phyloP scores from a whole-genome alignment of 139 green algal genomes.

The Coccomyxa sp. region DNA sequence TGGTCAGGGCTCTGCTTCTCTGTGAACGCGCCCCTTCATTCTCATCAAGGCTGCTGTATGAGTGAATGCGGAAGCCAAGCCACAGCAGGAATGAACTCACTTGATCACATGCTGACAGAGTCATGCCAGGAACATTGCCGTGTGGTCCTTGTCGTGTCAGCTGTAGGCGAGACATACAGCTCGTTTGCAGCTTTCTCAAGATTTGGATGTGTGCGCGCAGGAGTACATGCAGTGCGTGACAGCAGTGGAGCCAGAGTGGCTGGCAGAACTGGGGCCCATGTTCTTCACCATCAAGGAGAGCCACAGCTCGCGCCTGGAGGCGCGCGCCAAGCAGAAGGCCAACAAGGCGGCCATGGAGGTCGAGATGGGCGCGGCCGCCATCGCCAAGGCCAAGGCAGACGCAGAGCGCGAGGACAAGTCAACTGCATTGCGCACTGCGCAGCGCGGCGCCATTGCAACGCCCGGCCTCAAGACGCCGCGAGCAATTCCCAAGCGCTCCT shows the following conservation, averaged over 20 bases:
- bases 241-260: conserved; percentile 95
- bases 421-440: conserved; percentile 23
- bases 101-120: no score
- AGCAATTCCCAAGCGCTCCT: conserved; percentile 9
- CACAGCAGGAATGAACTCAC: no score
- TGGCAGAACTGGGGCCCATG: conserved; percentile 96
- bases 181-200: no score
- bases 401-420: conserved; percentile 22
- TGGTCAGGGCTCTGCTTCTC: no score
- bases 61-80: no score
- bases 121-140: no score
- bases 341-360: conserved; percentile 75
- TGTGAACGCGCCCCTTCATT: no score
- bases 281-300: conserved; percentile 96
- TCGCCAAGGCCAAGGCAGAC: conserved; percentile 26
- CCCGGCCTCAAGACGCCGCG: conserved; percentile 43
- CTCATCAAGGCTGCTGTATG: no score
- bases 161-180: no score
- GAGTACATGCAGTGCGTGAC: conserved; percentile 83
- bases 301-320: conserved; percentile 72
- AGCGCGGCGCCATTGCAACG: conserved; percentile 66
- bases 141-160: no score
- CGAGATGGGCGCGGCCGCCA: conserved; percentile 60
- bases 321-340: conserved; percentile 67
- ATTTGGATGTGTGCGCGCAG: neutral